These are phyloP conservation scores for Aspergillus ruber DNA, from an alignment of 2,329 filamentous ascomycete species.

Conservation along the genomic window DNA sequence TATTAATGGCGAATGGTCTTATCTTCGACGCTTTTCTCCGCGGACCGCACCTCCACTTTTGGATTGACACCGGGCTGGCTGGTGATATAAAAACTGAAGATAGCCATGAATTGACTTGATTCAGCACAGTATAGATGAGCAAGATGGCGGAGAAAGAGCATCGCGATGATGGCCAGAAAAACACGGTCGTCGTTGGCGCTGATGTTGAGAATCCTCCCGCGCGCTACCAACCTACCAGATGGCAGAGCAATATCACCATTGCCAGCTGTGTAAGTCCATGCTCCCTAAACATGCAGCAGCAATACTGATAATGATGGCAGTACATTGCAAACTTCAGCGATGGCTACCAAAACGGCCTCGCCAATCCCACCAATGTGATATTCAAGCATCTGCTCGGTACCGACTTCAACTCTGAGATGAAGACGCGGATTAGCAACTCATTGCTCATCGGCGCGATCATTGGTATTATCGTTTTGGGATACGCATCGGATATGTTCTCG, in stretches of 20 bases:
- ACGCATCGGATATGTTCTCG: conserved; percentile 23
- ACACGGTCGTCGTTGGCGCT: not conserved
- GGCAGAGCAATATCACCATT: conserved; percentile 24
- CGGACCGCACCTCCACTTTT: too few relatives aligned
- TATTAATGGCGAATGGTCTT: too few relatives aligned
- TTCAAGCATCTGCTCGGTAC: conserved; percentile 22
- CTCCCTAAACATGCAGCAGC: too few relatives aligned
- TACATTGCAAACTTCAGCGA: conserved; percentile 30
- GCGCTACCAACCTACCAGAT: conserved; percentile 16
- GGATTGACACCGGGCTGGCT: too few relatives aligned
- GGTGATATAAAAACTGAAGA: too few relatives aligned
- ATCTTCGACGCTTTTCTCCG: too few relatives aligned
- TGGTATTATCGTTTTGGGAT: conserved; percentile 21
- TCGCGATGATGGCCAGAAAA: not conserved
- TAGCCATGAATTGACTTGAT: too few relatives aligned
- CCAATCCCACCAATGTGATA: conserved; percentile 28
- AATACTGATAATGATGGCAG: conserved; percentile 1
- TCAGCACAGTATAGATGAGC: not conserved
- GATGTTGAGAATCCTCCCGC: not conserved
- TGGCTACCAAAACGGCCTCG: conserved; percentile 24
- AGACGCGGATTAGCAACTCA: conserved; percentile 26
- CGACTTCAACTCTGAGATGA: conserved; percentile 20
- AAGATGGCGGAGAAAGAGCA: not conserved
- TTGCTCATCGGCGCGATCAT: conserved; percentile 24
- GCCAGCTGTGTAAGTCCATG: conserved; percentile 20